These are phyloP conservation scores for Oryza glaberrima DNA, from an alignment of 176 grass and related monocot genomes.

Conservation along the genomic window DNA sequence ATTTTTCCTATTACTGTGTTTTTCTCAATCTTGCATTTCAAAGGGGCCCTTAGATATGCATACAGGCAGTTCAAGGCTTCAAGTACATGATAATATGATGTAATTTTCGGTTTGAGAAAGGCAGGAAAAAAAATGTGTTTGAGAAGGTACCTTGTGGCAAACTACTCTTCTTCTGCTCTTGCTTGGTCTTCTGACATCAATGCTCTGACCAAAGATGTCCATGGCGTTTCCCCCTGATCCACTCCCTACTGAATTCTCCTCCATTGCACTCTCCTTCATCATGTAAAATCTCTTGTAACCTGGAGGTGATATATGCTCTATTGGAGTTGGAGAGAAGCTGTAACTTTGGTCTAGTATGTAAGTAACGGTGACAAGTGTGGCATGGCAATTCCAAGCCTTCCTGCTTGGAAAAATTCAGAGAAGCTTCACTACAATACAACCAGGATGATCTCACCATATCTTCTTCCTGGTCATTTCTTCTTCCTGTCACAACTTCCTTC, in stretches of 20 bases:
- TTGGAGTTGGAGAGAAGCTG: background rate
- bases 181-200: slow-evolving; percentile 54
- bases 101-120: background rate
- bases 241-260: slow-evolving; percentile 41
- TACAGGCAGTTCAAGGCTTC: background rate
- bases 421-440: slow-evolving; percentile 27
- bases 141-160: slow-evolving; percentile 52
- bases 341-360: background rate
- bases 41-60: no score
- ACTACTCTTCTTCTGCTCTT: slow-evolving; percentile 46
- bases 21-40: no score
- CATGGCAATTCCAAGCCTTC: slow-evolving; percentile 26
- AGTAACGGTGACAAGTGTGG: background rate
- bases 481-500: slow-evolving; percentile 24
- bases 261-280: slow-evolving; percentile 33
- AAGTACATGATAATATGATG: background rate
- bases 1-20: no score
- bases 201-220: slow-evolving; percentile 72
- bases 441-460: background rate
- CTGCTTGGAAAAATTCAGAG: slow-evolving; percentile 5
- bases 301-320: background rate
- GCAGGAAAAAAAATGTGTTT: background rate
- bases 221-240: slow-evolving; percentile 68
- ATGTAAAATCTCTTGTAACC: background rate
- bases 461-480: background rate